A percentile compares a stretch with the other conserved stretches of the same genome.
Evolutionary conservation across 176 grass and related monocot genomes (phyloP).

Genomic region (Phyllostachys edulis): DNA sequence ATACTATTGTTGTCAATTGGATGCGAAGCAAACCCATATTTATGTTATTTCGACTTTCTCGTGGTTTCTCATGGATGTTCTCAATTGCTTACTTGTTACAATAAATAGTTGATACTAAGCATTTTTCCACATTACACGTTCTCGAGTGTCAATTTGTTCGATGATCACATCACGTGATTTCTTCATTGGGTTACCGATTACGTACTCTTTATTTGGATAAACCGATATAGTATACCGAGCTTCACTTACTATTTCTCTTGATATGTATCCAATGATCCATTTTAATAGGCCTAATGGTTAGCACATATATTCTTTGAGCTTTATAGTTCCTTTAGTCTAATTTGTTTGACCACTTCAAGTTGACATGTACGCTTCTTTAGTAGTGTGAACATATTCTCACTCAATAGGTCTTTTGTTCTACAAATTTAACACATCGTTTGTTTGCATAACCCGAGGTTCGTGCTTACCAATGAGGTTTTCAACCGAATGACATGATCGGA

Average conservation of each 20-base stretch:
- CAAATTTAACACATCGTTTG: neutral
- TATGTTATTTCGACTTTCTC: too few relatives aligned
- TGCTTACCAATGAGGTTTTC: constrained; percentile 5
- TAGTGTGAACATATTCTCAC: constrained; percentile 9
- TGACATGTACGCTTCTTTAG: neutral
- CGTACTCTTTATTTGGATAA: too few relatives aligned
- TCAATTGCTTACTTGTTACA: too few relatives aligned
- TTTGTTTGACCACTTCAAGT: neutral
- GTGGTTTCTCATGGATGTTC: too few relatives aligned
- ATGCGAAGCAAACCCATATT: too few relatives aligned
- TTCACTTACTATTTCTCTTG: neutral
- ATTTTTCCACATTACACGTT: too few relatives aligned
- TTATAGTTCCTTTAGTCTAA: neutral
- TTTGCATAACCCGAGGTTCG: neutral
- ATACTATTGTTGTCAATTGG: too few relatives aligned
- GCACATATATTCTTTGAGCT: neutral
- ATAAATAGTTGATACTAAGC: too few relatives aligned
- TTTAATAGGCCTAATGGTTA: constrained; percentile 2
- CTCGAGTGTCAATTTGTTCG: too few relatives aligned
- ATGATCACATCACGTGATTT: too few relatives aligned
- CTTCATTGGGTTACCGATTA: too few relatives aligned
- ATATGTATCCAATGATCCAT: neutral
- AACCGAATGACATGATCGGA: neutral
- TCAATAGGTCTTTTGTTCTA: neutral
- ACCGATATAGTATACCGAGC: neutral